Evolutionary conservation across 73 alveolate species (phyloP).

Genomic region (Paramecium biaurelia): DNA sequence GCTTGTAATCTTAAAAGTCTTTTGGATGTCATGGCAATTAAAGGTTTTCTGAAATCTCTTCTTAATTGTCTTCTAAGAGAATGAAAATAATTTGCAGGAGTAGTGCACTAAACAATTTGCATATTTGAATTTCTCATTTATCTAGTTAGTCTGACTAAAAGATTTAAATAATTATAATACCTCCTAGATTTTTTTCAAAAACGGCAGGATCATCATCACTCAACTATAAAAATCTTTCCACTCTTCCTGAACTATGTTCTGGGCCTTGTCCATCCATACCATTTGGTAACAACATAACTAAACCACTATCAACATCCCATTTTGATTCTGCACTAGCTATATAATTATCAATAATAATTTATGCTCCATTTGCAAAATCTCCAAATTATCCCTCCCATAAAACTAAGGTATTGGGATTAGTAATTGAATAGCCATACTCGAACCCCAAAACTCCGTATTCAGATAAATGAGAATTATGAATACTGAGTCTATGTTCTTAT

Average conservation of each 20-base stretch:
- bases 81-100: constrained; percentile 96
- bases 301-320: constrained; percentile 81
- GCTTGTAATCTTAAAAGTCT: constrained; percentile 74
- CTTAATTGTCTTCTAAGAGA: constrained; percentile 89
- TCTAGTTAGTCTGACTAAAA: neutral
- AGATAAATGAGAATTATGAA: constrained; percentile 70
- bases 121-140: constrained; percentile 22
- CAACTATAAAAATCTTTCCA: constrained; percentile 80
- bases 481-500: constrained; percentile 16
- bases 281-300: constrained; percentile 83
- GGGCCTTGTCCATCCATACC: constrained; percentile 94
- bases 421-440: constrained; percentile 92
- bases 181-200: neutral
- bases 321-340: constrained; percentile 89
- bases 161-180: neutral
- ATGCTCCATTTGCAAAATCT: constrained; percentile 95
- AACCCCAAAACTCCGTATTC: constrained; percentile 89
- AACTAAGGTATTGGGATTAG: constrained; percentile 79
- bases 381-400: constrained; percentile 97
- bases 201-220: constrained; percentile 62
- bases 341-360: constrained; percentile 87
- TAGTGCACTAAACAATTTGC: constrained; percentile 84
- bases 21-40: constrained; percentile 79
- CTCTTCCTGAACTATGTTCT: constrained; percentile 88
- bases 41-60: constrained; percentile 93